Conservation (phyloP, 2,329 filamentous ascomycete genomes). For the Cladophialophora carrionii region DNA sequence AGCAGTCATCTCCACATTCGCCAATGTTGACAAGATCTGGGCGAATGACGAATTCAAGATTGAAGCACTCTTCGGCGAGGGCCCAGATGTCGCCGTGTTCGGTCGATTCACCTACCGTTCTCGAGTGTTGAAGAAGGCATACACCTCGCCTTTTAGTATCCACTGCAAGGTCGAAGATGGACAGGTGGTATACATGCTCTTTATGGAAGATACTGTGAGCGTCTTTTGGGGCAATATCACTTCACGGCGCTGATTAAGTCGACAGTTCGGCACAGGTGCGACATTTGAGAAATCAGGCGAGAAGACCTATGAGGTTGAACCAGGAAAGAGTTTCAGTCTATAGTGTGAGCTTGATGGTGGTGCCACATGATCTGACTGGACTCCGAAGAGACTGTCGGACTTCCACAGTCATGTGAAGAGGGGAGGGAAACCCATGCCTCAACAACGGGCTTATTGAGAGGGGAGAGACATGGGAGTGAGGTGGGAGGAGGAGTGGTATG, state of each 20-base stretch:
- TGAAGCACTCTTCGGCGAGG: slow-evolving; percentile 21
- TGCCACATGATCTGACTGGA: neutral
- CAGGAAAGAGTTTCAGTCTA: neutral
- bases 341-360: neutral
- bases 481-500: neutral
- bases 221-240: too few relatives aligned
- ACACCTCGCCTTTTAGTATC: slow-evolving; percentile 29
- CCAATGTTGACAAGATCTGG: slow-evolving; percentile 24
- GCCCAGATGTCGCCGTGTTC: slow-evolving; percentile 30
- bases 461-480: neutral
- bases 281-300: slow-evolving; percentile 8
- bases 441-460: neutral
- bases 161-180: slow-evolving; percentile 21
- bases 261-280: slow-evolving; percentile 5
- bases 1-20: slow-evolving; percentile 30
- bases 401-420: neutral
- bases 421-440: neutral
- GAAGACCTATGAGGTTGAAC: slow-evolving; percentile 6
- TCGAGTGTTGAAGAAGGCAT: slow-evolving; percentile 17
- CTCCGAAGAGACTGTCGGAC: neutral
- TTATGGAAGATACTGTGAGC: slow-evolving; percentile 10
- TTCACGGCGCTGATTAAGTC: neutral
- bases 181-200: slow-evolving; percentile 5
- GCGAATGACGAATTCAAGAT: slow-evolving; percentile 27
- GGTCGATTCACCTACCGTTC: slow-evolving; percentile 27